These are phyloP conservation scores for Monosporascus sp. DNA, from an alignment of 2,329 filamentous ascomycete genomes.

Conservation along the genomic window DNA sequence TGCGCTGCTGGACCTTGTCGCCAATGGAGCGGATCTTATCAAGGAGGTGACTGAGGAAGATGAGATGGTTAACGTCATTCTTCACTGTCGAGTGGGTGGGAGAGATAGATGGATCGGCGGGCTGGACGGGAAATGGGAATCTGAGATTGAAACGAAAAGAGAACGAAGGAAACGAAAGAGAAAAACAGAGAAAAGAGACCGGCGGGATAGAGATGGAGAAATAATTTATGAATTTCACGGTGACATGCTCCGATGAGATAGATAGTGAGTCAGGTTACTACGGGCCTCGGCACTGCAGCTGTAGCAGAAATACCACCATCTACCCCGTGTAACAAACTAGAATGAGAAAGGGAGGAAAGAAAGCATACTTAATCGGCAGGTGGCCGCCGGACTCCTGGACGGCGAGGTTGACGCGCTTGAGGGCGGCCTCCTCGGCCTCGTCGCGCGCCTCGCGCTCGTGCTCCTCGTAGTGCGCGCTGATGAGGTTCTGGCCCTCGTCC, in stretches of 20 bases:
- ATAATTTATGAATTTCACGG: too few species aligned
- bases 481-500: constrained; percentile 47
- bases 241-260: neutral
- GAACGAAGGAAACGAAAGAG: too few species aligned
- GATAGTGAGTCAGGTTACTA: neutral
- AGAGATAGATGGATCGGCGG: too few species aligned
- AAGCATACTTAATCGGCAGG: constrained; percentile 51
- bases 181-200: too few species aligned
- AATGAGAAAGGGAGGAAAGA: constrained; percentile 29
- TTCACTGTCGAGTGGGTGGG: too few species aligned
- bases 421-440: constrained; percentile 25
- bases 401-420: constrained; percentile 43
- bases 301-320: neutral
- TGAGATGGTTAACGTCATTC: neutral
- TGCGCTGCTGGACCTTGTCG: constrained; percentile 29
- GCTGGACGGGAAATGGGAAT: too few species aligned
- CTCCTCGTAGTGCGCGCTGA: constrained; percentile 54
- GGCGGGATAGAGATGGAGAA: too few species aligned
- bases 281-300: neutral
- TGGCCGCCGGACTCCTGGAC: constrained; percentile 53
- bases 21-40: constrained; percentile 47
- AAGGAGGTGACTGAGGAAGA: constrained; percentile 42
- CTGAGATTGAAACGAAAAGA: too few species aligned
- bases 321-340: constrained; percentile 20
- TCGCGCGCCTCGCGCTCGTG: constrained; percentile 53